Base-by-base conservation (phyloP, 345 rosid genomes). In the Viola odorata region DNA sequence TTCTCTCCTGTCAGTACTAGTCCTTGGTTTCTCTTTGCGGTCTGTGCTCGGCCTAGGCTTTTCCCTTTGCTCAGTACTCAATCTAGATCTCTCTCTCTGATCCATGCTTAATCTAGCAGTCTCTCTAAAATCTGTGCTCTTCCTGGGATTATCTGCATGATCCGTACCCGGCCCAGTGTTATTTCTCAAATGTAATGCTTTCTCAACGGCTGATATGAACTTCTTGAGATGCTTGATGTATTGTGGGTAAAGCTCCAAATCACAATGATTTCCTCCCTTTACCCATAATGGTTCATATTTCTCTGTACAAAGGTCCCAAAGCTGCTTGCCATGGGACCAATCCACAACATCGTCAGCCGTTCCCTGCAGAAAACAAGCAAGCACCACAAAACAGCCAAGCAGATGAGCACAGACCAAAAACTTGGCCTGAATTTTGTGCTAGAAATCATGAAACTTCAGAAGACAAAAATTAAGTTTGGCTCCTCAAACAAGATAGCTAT, bases 271-370 rank as follows among this genome's bases (percentile, higher is more conserved):
- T 57, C 98, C 98, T 71, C 91, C 96, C 80, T 83, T 85, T 62
- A 92, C 75, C 96, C 96, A 92, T 38, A 89, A 76, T 0, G 96
- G 98, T 73, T 89, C 96, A 39, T 89, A 89, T 62, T 89, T 92
- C 72, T 85, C 96, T 71, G 80, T 82, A 73, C 98, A 92, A 3
- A 81, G 80, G 47, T 89, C 96, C 75, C 87, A 89, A 12, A 87
- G 75, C 75, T 84, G 88, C 84, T 83, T 85, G 57, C 98, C 98
- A 3, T 89, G 96, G 61, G 91, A 81, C 86, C 94, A 89, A 61
- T 85, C 83, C 7, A 92, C 98, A 16, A 85, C 96, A 62, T 89
- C 98, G 81, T 92, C 96, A 23, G 88, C 76, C 42, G 89, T 92
- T 56, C 96, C 98, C 98, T 92, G 80, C 62, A 79, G 56, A 58